Percentiles rank a stretch among this genome's conserved stretches.
phyloP scores from a whole-genome alignment of 768 basidiomycete species.

The Trametes villosa region DNA sequence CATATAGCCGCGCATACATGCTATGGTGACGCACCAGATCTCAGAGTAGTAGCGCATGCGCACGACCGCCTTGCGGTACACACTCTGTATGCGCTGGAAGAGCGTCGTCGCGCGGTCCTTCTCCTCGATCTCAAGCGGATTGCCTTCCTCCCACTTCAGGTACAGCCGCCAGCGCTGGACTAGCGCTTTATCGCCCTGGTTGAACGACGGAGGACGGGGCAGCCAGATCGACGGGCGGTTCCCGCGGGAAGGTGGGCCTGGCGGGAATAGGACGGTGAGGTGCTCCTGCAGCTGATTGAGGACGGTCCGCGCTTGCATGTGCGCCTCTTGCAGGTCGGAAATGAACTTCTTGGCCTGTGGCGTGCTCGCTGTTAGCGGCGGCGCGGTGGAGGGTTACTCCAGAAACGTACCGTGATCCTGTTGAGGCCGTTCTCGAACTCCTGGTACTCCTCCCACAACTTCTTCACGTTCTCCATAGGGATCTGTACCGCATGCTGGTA shows the following conservation, averaged over 20 bases:
- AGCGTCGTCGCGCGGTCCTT: constrained; percentile 72
- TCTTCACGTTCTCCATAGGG: constrained; percentile 91
- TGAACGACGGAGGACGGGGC: constrained; percentile 75
- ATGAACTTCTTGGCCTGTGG: constrained; percentile 92
- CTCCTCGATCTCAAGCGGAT: constrained; percentile 91
- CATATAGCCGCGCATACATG: neutral
- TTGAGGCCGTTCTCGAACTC: constrained; percentile 89
- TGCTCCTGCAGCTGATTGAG: constrained; percentile 82
- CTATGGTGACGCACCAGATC: constrained; percentile 67
- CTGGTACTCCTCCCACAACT: constrained; percentile 93
- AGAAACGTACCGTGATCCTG: constrained; percentile 68
- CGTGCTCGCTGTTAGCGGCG: neutral
- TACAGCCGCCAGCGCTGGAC: constrained; percentile 92
- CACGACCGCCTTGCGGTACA: constrained; percentile 87
- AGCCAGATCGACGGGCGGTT: constrained; percentile 55
- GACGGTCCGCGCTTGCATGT: constrained; percentile 93
- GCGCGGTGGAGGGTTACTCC: neutral
- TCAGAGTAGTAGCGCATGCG: constrained; percentile 95
- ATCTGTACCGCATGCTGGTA: constrained; percentile 95
- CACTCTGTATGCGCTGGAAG: constrained; percentile 72
- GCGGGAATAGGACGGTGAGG: constrained; percentile 60
- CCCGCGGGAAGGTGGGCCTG: constrained; percentile 47
- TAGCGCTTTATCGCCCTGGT: constrained; percentile 67
- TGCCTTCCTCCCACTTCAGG: constrained; percentile 93
- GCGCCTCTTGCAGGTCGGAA: constrained; percentile 86